These are phyloP conservation scores for Orbilia oligospora DNA, from an alignment of 2,329 filamentous ascomycete genomes.

Conservation along the genomic window DNA sequence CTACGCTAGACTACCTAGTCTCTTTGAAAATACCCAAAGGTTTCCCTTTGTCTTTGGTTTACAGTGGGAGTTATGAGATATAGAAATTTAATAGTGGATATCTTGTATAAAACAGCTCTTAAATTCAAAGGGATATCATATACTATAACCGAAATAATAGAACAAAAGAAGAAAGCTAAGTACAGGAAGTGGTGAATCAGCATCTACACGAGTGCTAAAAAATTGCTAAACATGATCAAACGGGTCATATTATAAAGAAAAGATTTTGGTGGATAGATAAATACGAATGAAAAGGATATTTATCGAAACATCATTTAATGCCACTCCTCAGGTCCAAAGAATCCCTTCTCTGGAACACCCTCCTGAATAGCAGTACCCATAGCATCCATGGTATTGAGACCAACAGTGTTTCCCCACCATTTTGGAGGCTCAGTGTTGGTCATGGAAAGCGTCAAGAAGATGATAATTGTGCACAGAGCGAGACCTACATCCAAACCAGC, in stretches of 20 bases:
- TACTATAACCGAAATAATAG: neutral
- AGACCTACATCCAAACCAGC: conserved; percentile 79
- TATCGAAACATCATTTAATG: conserved; percentile 65
- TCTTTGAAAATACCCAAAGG: too few relatives aligned
- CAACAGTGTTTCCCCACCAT: conserved; percentile 76
- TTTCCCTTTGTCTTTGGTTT: too few relatives aligned
- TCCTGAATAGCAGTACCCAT: conserved; percentile 68
- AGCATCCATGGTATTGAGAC: conserved; percentile 70
- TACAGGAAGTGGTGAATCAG: conserved; percentile 36
- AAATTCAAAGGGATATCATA: conserved; percentile 38
- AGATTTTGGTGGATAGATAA: neutral
- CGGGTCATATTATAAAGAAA: neutral
- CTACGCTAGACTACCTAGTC: too few relatives aligned
- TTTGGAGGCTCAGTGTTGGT: conserved; percentile 72
- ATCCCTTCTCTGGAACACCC: conserved; percentile 68
- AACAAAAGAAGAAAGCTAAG: conserved; percentile 22
- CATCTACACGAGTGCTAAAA: conserved; percentile 14
- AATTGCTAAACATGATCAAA: conserved; percentile 1
- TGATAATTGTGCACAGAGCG: conserved; percentile 76
- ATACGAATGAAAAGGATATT: neutral
- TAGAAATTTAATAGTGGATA: too few relatives aligned
- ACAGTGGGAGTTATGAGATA: too few relatives aligned
- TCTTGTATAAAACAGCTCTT: too few relatives aligned
- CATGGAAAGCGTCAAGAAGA: conserved; percentile 78
- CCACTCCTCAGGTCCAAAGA: conserved; percentile 72